These are phyloP conservation scores for Suillus cothurnatus DNA, from an alignment of 768 basidiomycete species.

Conservation along the genomic window DNA sequence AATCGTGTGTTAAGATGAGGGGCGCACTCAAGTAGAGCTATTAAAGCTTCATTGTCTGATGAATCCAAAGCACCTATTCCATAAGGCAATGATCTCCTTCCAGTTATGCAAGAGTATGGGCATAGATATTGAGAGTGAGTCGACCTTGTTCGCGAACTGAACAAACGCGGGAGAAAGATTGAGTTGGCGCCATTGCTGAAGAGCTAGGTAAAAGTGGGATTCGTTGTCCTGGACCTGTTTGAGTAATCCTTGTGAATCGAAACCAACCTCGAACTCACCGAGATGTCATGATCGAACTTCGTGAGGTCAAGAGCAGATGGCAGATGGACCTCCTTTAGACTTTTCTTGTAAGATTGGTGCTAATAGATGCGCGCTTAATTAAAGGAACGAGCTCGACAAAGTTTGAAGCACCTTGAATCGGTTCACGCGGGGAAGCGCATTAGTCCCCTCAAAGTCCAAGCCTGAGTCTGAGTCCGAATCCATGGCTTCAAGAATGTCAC, in stretches of 20 bases:
- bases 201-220: constrained; percentile 75
- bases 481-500: neutral
- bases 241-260: neutral
- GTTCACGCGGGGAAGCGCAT: constrained; percentile 39
- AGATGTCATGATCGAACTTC: constrained; percentile 62
- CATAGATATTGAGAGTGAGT: constrained; percentile 70
- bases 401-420: constrained; percentile 46
- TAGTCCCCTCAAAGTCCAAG: constrained; percentile 8
- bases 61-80: constrained; percentile 58
- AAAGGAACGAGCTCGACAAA: neutral
- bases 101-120: constrained; percentile 82
- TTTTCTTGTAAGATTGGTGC: constrained; percentile 75
- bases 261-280: constrained; percentile 32
- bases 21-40: constrained; percentile 75
- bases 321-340: constrained; percentile 70
- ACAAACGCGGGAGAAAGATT: constrained; percentile 79
- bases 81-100: constrained; percentile 64
- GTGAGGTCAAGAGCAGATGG: constrained; percentile 62
- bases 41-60: constrained; percentile 73
- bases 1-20: neutral
- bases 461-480: constrained; percentile 11
- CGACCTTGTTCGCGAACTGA: constrained; percentile 62
- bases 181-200: constrained; percentile 78
- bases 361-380: constrained; percentile 26
- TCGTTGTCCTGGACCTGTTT: constrained; percentile 60